Evolutionary conservation across 352 stramenopile genomes (phyloP).

Genomic region (Ophiocytium majus): DNA sequence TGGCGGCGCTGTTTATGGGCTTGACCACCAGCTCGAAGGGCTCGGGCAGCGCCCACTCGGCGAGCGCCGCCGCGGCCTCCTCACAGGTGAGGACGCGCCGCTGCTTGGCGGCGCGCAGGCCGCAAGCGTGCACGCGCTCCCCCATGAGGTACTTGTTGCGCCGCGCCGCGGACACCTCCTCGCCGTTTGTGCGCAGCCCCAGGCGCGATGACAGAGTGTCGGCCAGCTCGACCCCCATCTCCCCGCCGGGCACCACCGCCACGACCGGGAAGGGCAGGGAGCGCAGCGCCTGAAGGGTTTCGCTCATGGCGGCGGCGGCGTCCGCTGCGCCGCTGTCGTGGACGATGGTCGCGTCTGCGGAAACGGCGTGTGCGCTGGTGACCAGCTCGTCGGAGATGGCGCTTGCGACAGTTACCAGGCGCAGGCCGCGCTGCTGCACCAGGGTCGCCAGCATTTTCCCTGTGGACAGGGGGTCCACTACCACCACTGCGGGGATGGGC

Average conservation of each 20-base stretch:
- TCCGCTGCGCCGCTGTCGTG: conserved; percentile 40
- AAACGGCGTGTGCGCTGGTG: conserved; percentile 47
- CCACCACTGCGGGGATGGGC: too few species aligned
- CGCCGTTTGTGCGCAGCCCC: conserved; percentile 28
- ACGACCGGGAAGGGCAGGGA: conserved; percentile 36
- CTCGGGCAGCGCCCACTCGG: conserved; percentile 61
- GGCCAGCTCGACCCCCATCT: conserved; percentile 77
- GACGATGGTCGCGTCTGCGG: conserved; percentile 55
- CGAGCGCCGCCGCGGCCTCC: conserved; percentile 45
- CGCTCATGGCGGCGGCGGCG: conserved; percentile 25
- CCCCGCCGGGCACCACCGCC: conserved; percentile 62
- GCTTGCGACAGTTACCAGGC: conserved; percentile 49
- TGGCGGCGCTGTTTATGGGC: conserved; percentile 83
- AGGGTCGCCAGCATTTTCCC: conserved; percentile 77
- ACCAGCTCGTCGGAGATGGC: conserved; percentile 55
- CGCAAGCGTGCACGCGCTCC: conserved; percentile 41
- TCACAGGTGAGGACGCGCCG: conserved; percentile 36
- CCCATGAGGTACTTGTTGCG: conserved; percentile 73
- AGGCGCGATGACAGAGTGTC: conserved; percentile 66
- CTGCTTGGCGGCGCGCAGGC: conserved; percentile 70
- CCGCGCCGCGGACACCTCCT: conserved; percentile 64
- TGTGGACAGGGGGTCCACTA: conserved; percentile 90
- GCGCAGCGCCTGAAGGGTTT: conserved; percentile 30
- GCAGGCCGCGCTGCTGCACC: conserved; percentile 41
- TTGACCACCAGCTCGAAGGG: conserved; percentile 79